Evolutionary conservation across 805 yeast genomes (phyloP), one percentile per base, ranked within the genome.

Genomic region (Tetrapisispora namnaoensis): DNA sequence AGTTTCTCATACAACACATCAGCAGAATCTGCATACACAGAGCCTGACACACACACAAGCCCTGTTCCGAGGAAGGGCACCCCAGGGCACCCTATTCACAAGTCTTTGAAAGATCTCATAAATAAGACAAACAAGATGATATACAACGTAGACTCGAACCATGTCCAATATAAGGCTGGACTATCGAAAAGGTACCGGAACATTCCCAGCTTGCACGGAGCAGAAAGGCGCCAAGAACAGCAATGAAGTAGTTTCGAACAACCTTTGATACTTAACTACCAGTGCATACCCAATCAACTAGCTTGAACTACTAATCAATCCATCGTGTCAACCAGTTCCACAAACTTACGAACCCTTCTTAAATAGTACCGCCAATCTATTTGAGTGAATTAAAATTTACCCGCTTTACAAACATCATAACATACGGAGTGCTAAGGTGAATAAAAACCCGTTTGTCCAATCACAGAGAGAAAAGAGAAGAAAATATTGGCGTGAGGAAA

Each of bases 21-120:
- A 5, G 13, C n/a, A 4, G 42, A 38, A 38, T 22, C 42, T 3
- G 22, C 17, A 13, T 16, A 4, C 6, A 16, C 22, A 24, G 42
- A 38, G 10, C 30, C 30, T 18, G 27, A 18, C 14, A 20, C 16
- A 8, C 6, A 4, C n/a, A 32, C 5, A 32, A 32, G 4, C 13
- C n/a, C n/a, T 14, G 11, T 3, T 4, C 35, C 11, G n/a, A 14
- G 35, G 35, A 32, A 32, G 35, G n/a, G 4, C 5, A 11, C 35
- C 4, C 35, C 35, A 13, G 11, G 13, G 4, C 16, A 21, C 20
- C 10, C 21, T 21, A 27, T 42, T 4, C 66, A 61, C 44, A 59
- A 55, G 47, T 49, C 66, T 7, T 47, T 62, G 16, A 59, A 58
- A 27, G 63, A 59, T 42, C 48, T 62, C 21, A 61, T 61, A 13